Base-by-base conservation (phyloP, 2,329 filamentous ascomycete genomes). In the Lachnellula occidentalis region DNA sequence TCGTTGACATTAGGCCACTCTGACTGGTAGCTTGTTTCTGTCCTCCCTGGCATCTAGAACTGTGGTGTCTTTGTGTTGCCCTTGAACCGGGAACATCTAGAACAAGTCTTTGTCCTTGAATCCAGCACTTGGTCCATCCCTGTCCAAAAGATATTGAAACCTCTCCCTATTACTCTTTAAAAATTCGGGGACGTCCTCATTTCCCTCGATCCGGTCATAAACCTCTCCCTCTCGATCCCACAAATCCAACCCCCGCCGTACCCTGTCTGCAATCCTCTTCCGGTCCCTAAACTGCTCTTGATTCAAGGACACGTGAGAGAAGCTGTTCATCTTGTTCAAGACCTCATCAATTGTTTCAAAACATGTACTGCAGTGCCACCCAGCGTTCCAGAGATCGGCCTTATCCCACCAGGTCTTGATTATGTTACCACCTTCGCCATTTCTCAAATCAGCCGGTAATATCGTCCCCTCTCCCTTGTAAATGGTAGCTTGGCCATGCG, bases 331-430 rank as follows among this genome's bases (percentile, higher is more conserved):
- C 63, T 76, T 76, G 15, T 64, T 67, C 36, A 70, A 60, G 61
- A 76, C 69, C 54, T 76, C 70, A 5, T 67, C 63, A 9, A 78
- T 60, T 5, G 69, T 75, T 5, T 67, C 61, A 55, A 76, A 74
- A 61, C 76, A 77, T 27, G 68, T 71, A 34, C 70, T 73, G 62
- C 75, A 78, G 60, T 77, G 74, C 75, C 75, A 78, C 3, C 68
- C 73, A 1, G 72, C 72, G 56, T 75, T 69, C 58, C 64, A 70
- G 14, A 76, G 52, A 36, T 72, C 66, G 3, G 64, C 61, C 21
- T 71, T 66, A 15, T 71, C 61, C 61, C 60, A 66, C 60, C 58
- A 63, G 4, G 47, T 51, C 14, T 48, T 43, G n/a, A 64, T 17
- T 49, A 59, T 49, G 51, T 59, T 57, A 5, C 59, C 58, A 31